Conservation (phyloP, 2,329 filamentous ascomycete genomes). For the Mariannaea sp. region DNA sequence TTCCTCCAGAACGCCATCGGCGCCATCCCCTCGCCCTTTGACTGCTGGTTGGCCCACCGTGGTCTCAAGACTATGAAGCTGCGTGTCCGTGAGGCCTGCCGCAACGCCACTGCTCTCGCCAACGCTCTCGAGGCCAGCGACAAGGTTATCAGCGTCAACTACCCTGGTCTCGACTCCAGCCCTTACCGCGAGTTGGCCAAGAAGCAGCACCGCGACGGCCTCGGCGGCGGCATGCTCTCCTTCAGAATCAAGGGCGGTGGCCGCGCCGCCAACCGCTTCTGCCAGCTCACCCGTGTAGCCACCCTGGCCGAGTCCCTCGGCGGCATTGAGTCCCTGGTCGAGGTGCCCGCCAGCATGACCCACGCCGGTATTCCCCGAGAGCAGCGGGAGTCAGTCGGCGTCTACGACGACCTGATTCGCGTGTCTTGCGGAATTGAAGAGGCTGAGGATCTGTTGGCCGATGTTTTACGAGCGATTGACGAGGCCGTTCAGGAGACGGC, state of each 20-base stretch:
- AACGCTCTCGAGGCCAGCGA: conserved; percentile 76
- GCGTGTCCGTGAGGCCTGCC: conserved; percentile 80
- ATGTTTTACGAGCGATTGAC: conserved; percentile 83
- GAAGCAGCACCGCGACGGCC: conserved; percentile 90
- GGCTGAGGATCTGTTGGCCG: conserved; percentile 77
- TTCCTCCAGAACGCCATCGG: conserved; percentile 98
- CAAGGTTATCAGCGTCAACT: conserved; percentile 88
- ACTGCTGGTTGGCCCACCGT: conserved; percentile 97
- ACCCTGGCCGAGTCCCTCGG: conserved; percentile 91
- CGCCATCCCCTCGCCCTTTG: conserved; percentile 90
- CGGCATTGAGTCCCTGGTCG: conserved; percentile 88
- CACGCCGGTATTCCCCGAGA: conserved; percentile 92
- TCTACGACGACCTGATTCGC: conserved; percentile 91
- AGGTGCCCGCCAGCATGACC: conserved; percentile 98
- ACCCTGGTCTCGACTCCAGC: conserved; percentile 88
- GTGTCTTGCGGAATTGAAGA: conserved; percentile 96
- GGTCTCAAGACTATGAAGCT: conserved; percentile 97
- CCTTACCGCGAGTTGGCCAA: conserved; percentile 83
- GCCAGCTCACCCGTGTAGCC: conserved; percentile 85
- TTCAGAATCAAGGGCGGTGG: conserved; percentile 92
- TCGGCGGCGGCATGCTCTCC: conserved; percentile 96
- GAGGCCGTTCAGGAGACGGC: conserved; percentile 60
- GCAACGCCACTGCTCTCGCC: conserved; percentile 80
- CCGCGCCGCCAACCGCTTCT: conserved; percentile 87
- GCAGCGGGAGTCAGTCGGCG: conserved; percentile 87